Evolutionary conservation across 2,329 filamentous ascomycete genomes (phyloP).

Genomic region (Colletotrichum tropicicola): DNA sequence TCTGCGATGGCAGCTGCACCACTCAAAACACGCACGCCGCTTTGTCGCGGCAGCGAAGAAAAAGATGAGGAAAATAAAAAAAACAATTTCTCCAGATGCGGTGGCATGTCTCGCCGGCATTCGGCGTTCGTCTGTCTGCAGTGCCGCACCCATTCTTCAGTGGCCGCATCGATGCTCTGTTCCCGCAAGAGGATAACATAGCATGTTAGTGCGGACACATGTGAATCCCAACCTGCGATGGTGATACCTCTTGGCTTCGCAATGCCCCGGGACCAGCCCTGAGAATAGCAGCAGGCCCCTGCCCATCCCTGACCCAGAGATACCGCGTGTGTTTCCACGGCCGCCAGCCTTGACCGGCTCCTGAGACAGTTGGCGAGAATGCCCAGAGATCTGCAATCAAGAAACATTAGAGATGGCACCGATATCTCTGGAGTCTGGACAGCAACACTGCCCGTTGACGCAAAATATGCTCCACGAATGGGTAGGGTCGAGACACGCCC

Average conservation of each 20-base stretch:
- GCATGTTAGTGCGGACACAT: constrained; percentile 17
- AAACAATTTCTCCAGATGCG: neutral
- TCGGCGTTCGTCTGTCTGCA: neutral
- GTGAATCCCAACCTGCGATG: constrained; percentile 24
- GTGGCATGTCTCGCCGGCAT: constrained; percentile 19
- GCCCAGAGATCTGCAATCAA: constrained; percentile 25
- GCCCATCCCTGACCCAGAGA: constrained; percentile 17
- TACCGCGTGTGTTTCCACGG: constrained; percentile 8
- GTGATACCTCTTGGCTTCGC: constrained; percentile 26
- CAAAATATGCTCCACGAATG: neutral
- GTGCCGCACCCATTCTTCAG: neutral
- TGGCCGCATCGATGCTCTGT: neutral
- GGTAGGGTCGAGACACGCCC: constrained; percentile 3
- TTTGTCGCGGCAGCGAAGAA: constrained; percentile 15
- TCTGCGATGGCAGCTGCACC: constrained; percentile 12
- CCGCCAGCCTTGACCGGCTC: constrained; percentile 13
- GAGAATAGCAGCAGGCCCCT: constrained; percentile 18
- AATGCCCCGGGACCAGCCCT: constrained; percentile 19
- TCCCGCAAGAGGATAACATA: neutral
- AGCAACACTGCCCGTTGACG: too few relatives aligned
- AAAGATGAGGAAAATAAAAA: neutral
- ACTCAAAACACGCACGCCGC: constrained; percentile 26
- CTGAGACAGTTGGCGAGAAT: constrained; percentile 24
- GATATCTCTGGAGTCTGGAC: too few relatives aligned
- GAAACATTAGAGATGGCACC: too few relatives aligned